Evolutionary conservation across 78 protist species (phyloP), one percentile per base, ranked within the genome.

Genomic region (Dictyostelium intermedium): DNA sequence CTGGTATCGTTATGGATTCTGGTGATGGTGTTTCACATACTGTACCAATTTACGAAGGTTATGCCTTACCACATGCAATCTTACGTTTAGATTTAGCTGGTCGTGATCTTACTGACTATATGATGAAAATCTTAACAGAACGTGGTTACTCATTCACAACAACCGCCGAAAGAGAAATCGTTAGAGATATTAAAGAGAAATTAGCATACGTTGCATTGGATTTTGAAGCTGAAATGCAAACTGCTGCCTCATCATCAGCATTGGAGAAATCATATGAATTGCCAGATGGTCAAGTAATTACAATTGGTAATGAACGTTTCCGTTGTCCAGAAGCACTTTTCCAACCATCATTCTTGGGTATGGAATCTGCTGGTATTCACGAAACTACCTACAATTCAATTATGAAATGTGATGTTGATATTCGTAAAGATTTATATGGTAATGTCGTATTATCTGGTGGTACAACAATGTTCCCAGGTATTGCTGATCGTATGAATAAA

Each of bases 11-110:
- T 25, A 27, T 99, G 77, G 99, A 98, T 89, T 92, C 98, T 34
- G 99, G 99, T 23, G 99, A 97, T 56, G 99, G 99, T 82, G 98
- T 96, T 53, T 78, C 99, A 27, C 98, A 97, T 95, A 83, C 98
- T 45, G 99, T 98, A 92, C 95, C 99, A 23, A 82, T 98, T 69
- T 97, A 72, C 83, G 98, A 98, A 53, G 98, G 98, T 60, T 97
- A 83, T 77, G 83, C 95, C 1, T 13, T 97, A 18, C 89, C 97
- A 98, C 83, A 98, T 74, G 97, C 97, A 76, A 87, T 98, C 70
- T 83, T 43, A 20, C 97, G 98, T 23, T 84, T 98, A 27, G 98
- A 98, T 69, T 45, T 98, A 11, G 99, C 98, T 45, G 99, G 99
- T 14, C 95, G 96, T 70, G 99, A 97, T 25, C 83, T 98, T n/a